Base-by-base conservation (phyloP, 768 basidiomycete species). In the Lactarius indigo region DNA sequence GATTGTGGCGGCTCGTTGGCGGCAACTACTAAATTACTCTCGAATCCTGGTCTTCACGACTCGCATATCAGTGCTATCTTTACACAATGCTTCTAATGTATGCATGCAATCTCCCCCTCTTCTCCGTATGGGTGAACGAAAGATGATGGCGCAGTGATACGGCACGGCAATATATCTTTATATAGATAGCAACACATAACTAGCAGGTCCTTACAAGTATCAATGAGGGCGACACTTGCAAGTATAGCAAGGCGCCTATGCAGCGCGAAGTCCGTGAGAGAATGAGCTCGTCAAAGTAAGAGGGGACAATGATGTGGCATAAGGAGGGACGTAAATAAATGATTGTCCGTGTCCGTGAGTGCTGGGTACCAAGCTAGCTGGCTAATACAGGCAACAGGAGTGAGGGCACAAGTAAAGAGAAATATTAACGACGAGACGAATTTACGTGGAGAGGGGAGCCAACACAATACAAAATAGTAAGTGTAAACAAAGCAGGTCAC, bases 1-100 rank as follows among this genome's bases (percentile, higher is more conserved):
- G 68, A 66, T 50, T 69, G 30, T 66, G 65, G 68, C 60, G 58
- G 23, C 65, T 69, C 26, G 68, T 69, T 18, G 68, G 65, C 52
- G 39, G 68, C 23, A 61, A 63, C 55, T 66, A 37, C 28, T 68
- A 42, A 12, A 30, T 18, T n/a, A 9, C 20, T 56, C 7, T 26
- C 28, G 6, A 35, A 61, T 5, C 42, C 18, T 50, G 20, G 13
- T 17, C 35, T 35, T 57, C 35, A 52, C 26, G 4, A 10, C n/a
- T 33, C 31, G 12, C n/a, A 17, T 12, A 44, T 35, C 26, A 12
- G 31, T 31, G n/a, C 47, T 52, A n/a, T 12, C 31, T 44, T n/a
- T 18, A 26, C 30, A 1, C 39, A 23, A 33, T 37, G 9, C 23
- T 5, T 37, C 23, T 35, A 52, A 52, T 47, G 39, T 41, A 39